Evolutionary conservation across 2,329 filamentous ascomycete genomes (phyloP).

Genomic region (Aspergillus calidoustus): DNA sequence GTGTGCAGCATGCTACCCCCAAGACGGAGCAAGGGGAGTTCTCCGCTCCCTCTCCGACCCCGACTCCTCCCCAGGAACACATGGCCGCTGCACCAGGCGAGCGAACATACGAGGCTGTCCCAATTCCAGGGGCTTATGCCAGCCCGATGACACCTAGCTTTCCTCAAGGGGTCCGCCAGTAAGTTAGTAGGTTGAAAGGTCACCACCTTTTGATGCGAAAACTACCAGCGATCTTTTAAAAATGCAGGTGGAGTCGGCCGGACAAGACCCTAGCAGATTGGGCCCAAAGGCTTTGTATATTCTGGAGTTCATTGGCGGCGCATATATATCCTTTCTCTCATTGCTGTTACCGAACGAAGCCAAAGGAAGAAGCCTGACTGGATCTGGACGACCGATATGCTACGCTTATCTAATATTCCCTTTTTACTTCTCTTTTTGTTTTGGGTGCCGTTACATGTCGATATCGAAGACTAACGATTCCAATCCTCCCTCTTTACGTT

Average conservation of each 20-base stretch:
- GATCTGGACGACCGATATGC: constrained; percentile 15
- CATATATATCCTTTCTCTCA: neutral
- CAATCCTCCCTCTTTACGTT: neutral
- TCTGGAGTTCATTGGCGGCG: neutral
- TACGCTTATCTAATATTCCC: constrained; percentile 18
- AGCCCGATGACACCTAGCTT: constrained; percentile 52
- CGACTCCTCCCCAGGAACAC: constrained; percentile 60
- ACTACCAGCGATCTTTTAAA: neutral
- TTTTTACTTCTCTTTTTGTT: constrained; percentile 18
- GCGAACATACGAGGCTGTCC: constrained; percentile 80
- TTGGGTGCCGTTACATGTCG: neutral
- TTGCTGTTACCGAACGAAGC: neutral
- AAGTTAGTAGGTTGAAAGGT: constrained; percentile 14
- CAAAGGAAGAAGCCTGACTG: constrained; percentile 12
- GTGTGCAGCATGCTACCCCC: constrained; percentile 77
- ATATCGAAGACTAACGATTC: neutral
- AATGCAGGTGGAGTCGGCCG: neutral
- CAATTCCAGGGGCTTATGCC: constrained; percentile 84
- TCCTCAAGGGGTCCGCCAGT: constrained; percentile 32
- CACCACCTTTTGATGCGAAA: neutral
- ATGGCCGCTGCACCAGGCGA: constrained; percentile 76
- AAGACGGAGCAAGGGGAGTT: constrained; percentile 69
- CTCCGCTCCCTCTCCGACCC: constrained; percentile 50
- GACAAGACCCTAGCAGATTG: neutral
- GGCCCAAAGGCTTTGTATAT: constrained; percentile 7